Conservation (phyloP, 2,329 filamentous ascomycete species). For the Sordariomycetes sp. region DNA sequence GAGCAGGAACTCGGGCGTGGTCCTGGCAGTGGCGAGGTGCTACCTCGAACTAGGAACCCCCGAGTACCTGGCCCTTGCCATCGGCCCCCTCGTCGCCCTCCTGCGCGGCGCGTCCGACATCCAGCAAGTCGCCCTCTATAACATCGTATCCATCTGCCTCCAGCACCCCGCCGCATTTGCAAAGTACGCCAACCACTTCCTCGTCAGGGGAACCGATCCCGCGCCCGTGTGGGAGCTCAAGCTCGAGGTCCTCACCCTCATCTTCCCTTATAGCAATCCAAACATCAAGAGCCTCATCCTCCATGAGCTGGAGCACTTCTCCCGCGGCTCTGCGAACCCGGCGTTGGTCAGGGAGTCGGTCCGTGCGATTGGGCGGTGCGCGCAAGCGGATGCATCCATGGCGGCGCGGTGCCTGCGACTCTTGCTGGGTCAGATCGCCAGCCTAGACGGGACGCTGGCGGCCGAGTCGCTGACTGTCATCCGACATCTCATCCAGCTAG, state of each 20-base stretch:
- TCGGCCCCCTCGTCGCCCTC: conserved; percentile 77
- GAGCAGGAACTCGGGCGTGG: conserved; percentile 85
- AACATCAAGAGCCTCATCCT: conserved; percentile 77
- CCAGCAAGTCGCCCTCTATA: conserved; percentile 80
- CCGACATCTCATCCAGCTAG: conserved; percentile 85
- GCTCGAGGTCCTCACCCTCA: conserved; percentile 76
- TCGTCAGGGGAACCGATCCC: conserved; percentile 68
- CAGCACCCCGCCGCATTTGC: conserved; percentile 68
- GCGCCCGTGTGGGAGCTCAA: conserved; percentile 82
- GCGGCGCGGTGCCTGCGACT: conserved; percentile 71
- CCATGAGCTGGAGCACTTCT: conserved; percentile 89
- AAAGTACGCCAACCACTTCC: conserved; percentile 77
- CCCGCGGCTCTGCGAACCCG: conserved; percentile 52
- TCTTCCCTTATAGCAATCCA: conserved; percentile 70
- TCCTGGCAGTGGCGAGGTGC: conserved; percentile 73
- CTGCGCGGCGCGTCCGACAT: conserved; percentile 77
- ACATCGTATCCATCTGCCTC: conserved; percentile 87
- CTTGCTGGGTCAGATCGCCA: conserved; percentile 76
- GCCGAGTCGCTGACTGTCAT: conserved; percentile 93
- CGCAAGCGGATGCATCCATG: conserved; percentile 59
- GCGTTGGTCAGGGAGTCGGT: conserved; percentile 79
- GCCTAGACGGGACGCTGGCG: conserved; percentile 73
- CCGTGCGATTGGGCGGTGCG: conserved; percentile 84
- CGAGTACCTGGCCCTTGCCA: conserved; percentile 59
- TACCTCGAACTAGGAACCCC: conserved; percentile 75